phyloP scores from a whole-genome alignment of 2,329 filamentous ascomycete genomes.

The Pezicula radicicola region DNA sequence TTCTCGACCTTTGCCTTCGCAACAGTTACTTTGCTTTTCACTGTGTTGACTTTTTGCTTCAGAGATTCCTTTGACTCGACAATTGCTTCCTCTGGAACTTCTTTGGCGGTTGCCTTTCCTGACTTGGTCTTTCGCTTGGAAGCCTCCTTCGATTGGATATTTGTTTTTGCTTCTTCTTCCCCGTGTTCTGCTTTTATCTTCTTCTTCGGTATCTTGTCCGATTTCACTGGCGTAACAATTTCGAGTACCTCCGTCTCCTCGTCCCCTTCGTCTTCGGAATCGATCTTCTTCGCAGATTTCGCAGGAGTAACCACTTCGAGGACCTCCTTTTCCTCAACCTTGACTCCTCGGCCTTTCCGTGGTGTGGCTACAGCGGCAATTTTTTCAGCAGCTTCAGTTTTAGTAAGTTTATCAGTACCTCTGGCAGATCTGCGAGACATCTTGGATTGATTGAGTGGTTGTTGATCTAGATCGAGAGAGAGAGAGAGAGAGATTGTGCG shows the following conservation, averaged over 20 bases:
- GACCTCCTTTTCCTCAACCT: slow-evolving; percentile 9
- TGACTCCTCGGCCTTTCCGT: slow-evolving; percentile 13
- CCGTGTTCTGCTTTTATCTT: background rate
- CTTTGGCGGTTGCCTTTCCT: background rate
- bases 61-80: background rate
- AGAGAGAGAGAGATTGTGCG: background rate
- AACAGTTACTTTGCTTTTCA: slow-evolving; percentile 5
- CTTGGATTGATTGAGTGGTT: slow-evolving; percentile 6
- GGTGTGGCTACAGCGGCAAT: slow-evolving; percentile 1
- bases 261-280: slow-evolving; percentile 6
- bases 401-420: slow-evolving; percentile 8
- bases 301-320: slow-evolving; percentile 4
- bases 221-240: background rate
- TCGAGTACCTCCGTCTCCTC: background rate
- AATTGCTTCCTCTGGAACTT: background rate
- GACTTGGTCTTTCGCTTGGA: too few species aligned
- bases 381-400: slow-evolving; percentile 2
- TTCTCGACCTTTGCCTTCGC: slow-evolving; percentile 14
- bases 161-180: background rate
- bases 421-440: slow-evolving; percentile 24
- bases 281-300: slow-evolving; percentile 8
- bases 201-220: background rate
- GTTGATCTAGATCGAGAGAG: background rate
- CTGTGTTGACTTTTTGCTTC: slow-evolving; percentile 13
- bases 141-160: too few species aligned